phyloP scores from a whole-genome alignment of 768 basidiomycete genomes.

The Mycena venus region DNA sequence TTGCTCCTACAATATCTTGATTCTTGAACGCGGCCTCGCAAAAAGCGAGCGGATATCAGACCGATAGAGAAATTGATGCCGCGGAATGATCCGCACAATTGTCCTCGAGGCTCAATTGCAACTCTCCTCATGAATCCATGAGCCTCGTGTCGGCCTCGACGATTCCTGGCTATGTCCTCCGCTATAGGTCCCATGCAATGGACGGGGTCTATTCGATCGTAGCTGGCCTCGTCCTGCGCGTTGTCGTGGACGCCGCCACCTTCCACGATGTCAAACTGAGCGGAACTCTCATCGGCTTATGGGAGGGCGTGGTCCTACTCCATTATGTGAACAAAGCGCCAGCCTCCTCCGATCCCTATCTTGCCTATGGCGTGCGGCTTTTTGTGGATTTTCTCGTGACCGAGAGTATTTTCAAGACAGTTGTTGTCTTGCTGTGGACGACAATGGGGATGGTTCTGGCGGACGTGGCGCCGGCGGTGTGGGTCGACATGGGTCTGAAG shows the following conservation, averaged over 20 bases:
- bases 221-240: conserved; percentile 74
- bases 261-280: conserved; percentile 64
- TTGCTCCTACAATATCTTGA: too few species aligned
- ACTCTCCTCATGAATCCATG: conserved; percentile 15
- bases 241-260: conserved; percentile 68
- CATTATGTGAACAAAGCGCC: conserved; percentile 82
- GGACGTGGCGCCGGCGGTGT: conserved; percentile 63
- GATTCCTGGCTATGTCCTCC: conserved; percentile 29
- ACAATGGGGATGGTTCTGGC: conserved; percentile 66
- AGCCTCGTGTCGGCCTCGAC: conserved; percentile 26
- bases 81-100: not conserved
- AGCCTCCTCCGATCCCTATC: conserved; percentile 75
- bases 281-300: conserved; percentile 79
- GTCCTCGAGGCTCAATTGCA: not conserved
- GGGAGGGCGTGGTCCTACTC: conserved; percentile 83
- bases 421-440: conserved; percentile 66
- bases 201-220: conserved; percentile 80
- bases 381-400: conserved; percentile 81
- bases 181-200: conserved; percentile 54
- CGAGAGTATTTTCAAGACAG: conserved; percentile 60
- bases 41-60: too few species aligned
- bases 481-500: conserved; percentile 57
- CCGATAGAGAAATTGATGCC: too few species aligned
- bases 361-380: conserved; percentile 77
- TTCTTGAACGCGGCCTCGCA: too few species aligned